Conservation (phyloP, 177 flowering plant genomes). For the Tripterygium wilfordii region DNA sequence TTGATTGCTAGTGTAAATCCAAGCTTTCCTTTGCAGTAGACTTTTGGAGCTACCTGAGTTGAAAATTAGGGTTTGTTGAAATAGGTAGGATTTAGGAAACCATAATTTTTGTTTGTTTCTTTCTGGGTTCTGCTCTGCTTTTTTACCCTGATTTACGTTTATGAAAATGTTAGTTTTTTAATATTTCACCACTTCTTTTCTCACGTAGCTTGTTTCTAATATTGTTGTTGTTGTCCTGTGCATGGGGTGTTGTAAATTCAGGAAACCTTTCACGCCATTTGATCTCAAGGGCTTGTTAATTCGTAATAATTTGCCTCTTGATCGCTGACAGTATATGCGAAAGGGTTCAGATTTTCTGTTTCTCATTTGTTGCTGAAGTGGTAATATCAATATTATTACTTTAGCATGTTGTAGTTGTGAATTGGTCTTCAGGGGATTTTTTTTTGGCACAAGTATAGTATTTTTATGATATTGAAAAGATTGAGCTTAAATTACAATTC, state of each 20-base stretch:
- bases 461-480: conserved; percentile 10
- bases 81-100: no score
- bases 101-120: not conserved
- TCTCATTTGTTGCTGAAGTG: conserved; percentile 2
- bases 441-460: conserved; percentile 3
- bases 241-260: conserved; percentile 4
- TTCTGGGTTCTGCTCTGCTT: no score
- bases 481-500: conserved; percentile 5
- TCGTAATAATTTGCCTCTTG: no score
- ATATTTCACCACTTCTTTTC: no score
- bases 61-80: no score
- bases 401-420: no score
- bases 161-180: not conserved
- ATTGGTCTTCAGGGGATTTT: not conserved
- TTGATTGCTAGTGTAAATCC: no score
- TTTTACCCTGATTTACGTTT: no score
- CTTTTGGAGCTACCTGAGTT: no score
- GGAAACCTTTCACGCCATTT: conserved; percentile 1
- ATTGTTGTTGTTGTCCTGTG: conserved; percentile 4
- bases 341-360: conserved; percentile 3
- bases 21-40: no score
- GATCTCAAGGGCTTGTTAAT: not conserved
- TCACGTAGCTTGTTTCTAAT: not conserved
- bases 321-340: conserved; percentile 4
- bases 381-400: no score